Conservation (phyloP, 1,284 basidiomycete genomes). For the Anthracocystis panici-leucophaei region DNA sequence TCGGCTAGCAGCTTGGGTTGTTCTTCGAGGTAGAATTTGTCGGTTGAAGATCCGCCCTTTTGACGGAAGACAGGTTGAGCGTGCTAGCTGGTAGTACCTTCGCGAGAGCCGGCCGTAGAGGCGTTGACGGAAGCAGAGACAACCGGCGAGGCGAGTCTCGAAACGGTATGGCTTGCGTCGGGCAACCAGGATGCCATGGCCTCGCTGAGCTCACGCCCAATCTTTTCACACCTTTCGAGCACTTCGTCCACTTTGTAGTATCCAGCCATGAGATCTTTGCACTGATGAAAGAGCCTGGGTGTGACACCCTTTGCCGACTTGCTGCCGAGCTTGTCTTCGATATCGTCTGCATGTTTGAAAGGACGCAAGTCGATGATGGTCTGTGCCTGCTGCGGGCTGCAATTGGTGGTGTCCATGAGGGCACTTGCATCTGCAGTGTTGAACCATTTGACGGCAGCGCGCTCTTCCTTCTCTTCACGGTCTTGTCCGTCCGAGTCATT, state of each 20-base stretch:
- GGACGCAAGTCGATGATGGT: slow-evolving; percentile 85
- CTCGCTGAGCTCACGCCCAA: slow-evolving; percentile 76
- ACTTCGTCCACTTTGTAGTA: slow-evolving; percentile 92
- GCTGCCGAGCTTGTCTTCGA: slow-evolving; percentile 73
- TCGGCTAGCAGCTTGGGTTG: slow-evolving; percentile 82
- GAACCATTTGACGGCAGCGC: slow-evolving; percentile 77
- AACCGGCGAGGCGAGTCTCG: slow-evolving; percentile 47
- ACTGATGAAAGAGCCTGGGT: slow-evolving; percentile 89
- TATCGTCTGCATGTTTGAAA: slow-evolving; percentile 81
- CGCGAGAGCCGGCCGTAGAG: slow-evolving; percentile 35
- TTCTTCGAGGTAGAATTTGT: slow-evolving; percentile 74
- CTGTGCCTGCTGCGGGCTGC: slow-evolving; percentile 82
- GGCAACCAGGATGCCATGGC: slow-evolving; percentile 83
- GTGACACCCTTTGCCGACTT: slow-evolving; percentile 95
- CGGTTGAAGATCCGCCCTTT: slow-evolving; percentile 46
- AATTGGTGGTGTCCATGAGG: slow-evolving; percentile 90
- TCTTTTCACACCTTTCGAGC: slow-evolving; percentile 86
- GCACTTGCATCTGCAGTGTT: slow-evolving; percentile 80
- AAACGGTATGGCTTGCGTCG: slow-evolving; percentile 65
- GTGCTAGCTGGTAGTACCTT: slow-evolving; percentile 45
- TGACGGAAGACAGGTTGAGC: slow-evolving; percentile 52
- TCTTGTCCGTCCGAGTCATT: slow-evolving; percentile 56
- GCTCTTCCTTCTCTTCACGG: slow-evolving; percentile 53
- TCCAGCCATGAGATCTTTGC: slow-evolving; percentile 83
- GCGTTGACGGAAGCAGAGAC: slow-evolving; percentile 23